Evolutionary conservation across 768 basidiomycete genomes (phyloP).

Genomic region (Pulveroboletus frians): DNA sequence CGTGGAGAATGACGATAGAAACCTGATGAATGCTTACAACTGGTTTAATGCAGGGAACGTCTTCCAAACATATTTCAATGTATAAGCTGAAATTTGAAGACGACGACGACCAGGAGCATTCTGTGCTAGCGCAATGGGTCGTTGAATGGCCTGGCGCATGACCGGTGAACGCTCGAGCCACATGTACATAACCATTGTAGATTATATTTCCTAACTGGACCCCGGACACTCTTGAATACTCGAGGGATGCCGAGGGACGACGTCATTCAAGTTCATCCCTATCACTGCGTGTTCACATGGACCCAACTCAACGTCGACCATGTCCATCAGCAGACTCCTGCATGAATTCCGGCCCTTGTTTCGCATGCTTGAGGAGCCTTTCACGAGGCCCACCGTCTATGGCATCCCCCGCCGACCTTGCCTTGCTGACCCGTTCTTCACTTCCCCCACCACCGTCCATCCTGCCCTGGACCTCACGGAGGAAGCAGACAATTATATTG

Average conservation of each 20-base stretch:
- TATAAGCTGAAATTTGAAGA: conserved; percentile 88
- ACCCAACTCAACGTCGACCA: conserved; percentile 27
- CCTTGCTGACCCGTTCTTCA: conserved; percentile 50
- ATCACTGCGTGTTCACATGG: background rate
- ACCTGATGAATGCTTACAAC: conserved; percentile 4
- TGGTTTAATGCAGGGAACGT: conserved; percentile 21
- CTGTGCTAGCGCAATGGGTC: conserved; percentile 72
- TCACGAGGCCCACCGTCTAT: conserved; percentile 36
- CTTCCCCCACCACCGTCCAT: conserved; percentile 28
- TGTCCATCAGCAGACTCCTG: conserved; percentile 65
- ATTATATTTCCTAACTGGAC: conserved; percentile 2
- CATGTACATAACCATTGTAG: too few species aligned
- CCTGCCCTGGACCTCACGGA: conserved; percentile 69
- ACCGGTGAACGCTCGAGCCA: background rate
- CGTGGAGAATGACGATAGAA: background rate
- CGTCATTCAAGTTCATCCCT: conserved; percentile 9
- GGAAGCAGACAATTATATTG: conserved; percentile 55
- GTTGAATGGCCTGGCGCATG: conserved; percentile 67
- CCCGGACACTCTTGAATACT: conserved; percentile 20
- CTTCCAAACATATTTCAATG: conserved; percentile 46
- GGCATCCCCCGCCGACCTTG: conserved; percentile 32
- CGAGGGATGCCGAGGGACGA: conserved; percentile 10
- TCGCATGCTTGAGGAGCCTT: conserved; percentile 70
- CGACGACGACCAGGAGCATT: conserved; percentile 78
- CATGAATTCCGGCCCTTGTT: conserved; percentile 72